Base-by-base conservation (phyloP, 768 basidiomycete species). In the Pisolithus orientalis region DNA sequence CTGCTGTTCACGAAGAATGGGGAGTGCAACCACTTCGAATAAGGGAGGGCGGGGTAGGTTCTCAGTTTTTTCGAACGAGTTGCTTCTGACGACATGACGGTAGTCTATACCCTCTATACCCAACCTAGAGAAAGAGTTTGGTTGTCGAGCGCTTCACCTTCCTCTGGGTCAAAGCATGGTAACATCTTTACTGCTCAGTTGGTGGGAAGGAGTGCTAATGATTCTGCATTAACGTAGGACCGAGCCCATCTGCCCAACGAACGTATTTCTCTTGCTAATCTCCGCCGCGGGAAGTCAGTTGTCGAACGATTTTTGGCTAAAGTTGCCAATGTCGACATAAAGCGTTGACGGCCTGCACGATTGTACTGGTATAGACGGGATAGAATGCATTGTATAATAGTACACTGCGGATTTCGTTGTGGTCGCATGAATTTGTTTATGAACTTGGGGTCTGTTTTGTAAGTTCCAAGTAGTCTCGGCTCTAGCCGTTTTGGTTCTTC, bases 181-280 rank as follows among this genome's bases (percentile, higher is more conserved):
- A 57, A 63, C 84, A 72, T n/a, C 6, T 34, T 37, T 37, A 25
- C 34, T 47, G 46, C 13, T 6, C 14, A 28, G 25, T 49, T 40
- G 38, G 11, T 40, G 43, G 9, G 11, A 25, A 29, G 14, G 48
- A 45, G 27, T 48, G 52, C 29, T 47, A 38, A 45, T 39, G 39
- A 37, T 16, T 39, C 50, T 39, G 9, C 39, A 28, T 42, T 6
- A 10, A n/a, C 6, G 38, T 50, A 87, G 91, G 93, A 89, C 64
- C 90, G 86, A 75, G 94, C 92, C 0, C 96, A 97, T 75, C 69
- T 99, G 24, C 85, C 93, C 3, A 90, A 99, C 64, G 96, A 99
- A 66, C 78, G 92, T 4, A 93, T 97, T 49, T 85, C 93, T 3
- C 70, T 96, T 1, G 69, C 80, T 21, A 97, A 97, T 61, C 75